Conservation (phyloP, 2,329 filamentous ascomycete species). For the Lizonia empirigonia region DNA sequence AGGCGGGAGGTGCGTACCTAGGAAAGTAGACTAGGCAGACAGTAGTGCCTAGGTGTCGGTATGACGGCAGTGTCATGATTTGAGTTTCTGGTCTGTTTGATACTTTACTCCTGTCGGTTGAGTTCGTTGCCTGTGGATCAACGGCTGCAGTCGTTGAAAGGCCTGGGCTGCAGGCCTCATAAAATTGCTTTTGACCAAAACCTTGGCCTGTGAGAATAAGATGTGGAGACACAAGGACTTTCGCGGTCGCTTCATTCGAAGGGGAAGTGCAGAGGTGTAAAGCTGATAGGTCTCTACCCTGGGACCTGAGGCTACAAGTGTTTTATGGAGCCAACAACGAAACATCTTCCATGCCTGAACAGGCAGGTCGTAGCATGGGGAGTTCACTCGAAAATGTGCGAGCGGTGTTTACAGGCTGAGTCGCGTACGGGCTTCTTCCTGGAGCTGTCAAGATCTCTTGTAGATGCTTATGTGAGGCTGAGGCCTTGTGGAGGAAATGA, state of each 20-base stretch:
- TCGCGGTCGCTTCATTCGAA: constrained; percentile 1
- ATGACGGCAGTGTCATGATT: constrained; percentile 7
- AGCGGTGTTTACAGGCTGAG: neutral
- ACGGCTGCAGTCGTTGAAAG: neutral
- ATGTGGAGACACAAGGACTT: constrained; percentile 2
- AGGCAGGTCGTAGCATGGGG: constrained; percentile 1
- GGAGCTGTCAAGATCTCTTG: constrained; percentile 5
- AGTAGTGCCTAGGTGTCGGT: constrained; percentile 1
- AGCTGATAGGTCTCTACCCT: neutral
- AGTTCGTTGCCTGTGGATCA: constrained; percentile 5
- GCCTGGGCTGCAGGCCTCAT: neutral
- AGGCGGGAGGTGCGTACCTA: constrained; percentile 18
- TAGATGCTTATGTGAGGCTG: neutral
- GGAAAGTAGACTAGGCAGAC: neutral
- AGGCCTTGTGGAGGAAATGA: neutral
- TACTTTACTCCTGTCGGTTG: constrained; percentile 9
- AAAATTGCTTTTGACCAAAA: neutral
- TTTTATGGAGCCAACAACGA: constrained; percentile 12
- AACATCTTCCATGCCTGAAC: constrained; percentile 8
- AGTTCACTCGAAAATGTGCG: neutral
- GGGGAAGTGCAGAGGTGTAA: neutral
- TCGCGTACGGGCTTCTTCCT: neutral
- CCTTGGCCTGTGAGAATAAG: no score
- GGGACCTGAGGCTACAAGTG: constrained; percentile 11
- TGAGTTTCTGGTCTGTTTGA: constrained; percentile 5